Conservation (phyloP, 192 early-diverging fungal species). For the Bifiguratus adelaidae region DNA sequence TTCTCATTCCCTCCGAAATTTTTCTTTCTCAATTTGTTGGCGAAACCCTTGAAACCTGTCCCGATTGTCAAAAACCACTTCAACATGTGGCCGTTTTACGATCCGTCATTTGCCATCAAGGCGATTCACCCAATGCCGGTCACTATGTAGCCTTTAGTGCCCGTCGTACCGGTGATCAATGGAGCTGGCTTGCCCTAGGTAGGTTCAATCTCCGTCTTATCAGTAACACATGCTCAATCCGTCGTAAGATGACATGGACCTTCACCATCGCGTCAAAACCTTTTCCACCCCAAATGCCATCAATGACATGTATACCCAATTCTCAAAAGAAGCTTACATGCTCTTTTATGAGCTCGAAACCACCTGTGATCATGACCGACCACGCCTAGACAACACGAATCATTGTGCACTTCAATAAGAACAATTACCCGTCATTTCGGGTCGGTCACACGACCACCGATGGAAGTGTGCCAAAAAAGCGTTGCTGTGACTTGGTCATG, state of each 20-base stretch:
- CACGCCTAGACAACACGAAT: not conserved
- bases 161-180: constrained; percentile 13
- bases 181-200: constrained; percentile 26
- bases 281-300: constrained; percentile 16
- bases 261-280: constrained; percentile 24
- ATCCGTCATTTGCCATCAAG: constrained; percentile 15
- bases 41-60: constrained; percentile 14
- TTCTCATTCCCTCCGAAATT: constrained; percentile 38
- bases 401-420: too few species aligned
- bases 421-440: too few species aligned
- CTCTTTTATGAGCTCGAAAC: constrained; percentile 54
- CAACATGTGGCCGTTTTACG: constrained; percentile 9
- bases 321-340: constrained; percentile 43
- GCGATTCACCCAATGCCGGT: constrained; percentile 10
- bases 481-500: too few species aligned
- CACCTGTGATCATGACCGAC: constrained; percentile 8
- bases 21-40: constrained; percentile 37
- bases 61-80: constrained; percentile 3
- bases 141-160: constrained; percentile 21
- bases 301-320: constrained; percentile 28
- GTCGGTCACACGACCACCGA: too few species aligned
- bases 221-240: not conserved
- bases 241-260: constrained; percentile 43
- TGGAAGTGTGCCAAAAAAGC: too few species aligned
- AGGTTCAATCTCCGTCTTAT: not conserved